These are phyloP conservation scores for Nicotiana knightiana DNA, from an alignment of 257 asterid genomes.

Conservation along the genomic window DNA sequence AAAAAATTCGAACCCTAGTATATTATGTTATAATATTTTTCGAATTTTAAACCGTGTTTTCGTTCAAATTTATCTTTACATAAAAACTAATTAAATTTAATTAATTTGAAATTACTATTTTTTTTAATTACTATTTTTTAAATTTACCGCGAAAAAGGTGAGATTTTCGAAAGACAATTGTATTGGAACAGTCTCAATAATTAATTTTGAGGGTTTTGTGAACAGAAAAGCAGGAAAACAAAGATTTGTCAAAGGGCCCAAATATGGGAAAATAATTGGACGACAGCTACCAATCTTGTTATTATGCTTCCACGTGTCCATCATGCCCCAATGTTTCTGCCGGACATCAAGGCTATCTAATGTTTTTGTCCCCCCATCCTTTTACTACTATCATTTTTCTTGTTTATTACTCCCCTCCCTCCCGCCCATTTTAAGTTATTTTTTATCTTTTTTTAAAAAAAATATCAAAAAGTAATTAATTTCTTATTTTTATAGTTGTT, in stretches of 20 bases:
- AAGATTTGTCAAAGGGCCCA: constrained; percentile 15
- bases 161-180: neutral
- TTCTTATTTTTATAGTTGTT: rapidly evolving
- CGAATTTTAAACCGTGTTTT: too few species aligned
- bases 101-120: too few species aligned
- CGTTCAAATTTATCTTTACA: too few species aligned
- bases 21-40: too few species aligned
- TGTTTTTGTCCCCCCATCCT: constrained; percentile 1
- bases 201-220: neutral
- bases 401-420: too few species aligned
- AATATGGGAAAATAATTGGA: neutral
- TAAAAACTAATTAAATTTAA: too few species aligned
- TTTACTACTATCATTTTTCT: neutral
- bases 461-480: too few species aligned
- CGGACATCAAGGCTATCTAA: constrained; percentile 11
- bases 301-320: constrained; percentile 9
- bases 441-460: too few species aligned
- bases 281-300: constrained; percentile 4
- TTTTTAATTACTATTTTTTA: too few species aligned
- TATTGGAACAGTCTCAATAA: neutral
- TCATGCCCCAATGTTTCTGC: constrained; percentile 8
- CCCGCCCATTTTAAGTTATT: too few species aligned
- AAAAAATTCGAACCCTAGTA: too few species aligned
- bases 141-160: neutral
- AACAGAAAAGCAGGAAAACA: neutral